Evolutionary conservation across 2,329 filamentous ascomycete species (phyloP).

Genomic region (Hirsutella rhossiliensis): DNA sequence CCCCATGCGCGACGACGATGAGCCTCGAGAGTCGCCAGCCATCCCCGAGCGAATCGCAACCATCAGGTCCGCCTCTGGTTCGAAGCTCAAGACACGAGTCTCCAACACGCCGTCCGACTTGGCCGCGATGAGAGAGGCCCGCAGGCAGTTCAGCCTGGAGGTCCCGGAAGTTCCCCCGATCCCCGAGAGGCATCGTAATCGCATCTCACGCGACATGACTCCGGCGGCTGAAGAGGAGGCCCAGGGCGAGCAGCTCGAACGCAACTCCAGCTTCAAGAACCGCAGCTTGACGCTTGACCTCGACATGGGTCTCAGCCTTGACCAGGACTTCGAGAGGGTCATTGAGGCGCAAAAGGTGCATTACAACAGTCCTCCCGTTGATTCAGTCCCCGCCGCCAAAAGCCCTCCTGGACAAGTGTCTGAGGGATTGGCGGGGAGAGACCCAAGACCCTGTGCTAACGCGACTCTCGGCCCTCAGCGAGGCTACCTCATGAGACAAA

Average conservation of each 20-base stretch:
- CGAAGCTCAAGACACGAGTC: slow-evolving; percentile 76
- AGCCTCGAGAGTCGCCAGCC: slow-evolving; percentile 40
- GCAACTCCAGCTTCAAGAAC: slow-evolving; percentile 65
- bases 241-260: slow-evolving; percentile 36
- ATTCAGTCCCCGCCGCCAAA: slow-evolving; percentile 10
- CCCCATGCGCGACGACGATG: slow-evolving; percentile 39
- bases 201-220: slow-evolving; percentile 33
- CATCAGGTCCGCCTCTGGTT: slow-evolving; percentile 71
- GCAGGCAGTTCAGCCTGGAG: slow-evolving; percentile 74
- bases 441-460: slow-evolving; percentile 44
- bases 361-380: slow-evolving; percentile 6
- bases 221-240: slow-evolving; percentile 19
- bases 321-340: slow-evolving; percentile 87
- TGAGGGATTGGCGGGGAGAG: slow-evolving; percentile 8
- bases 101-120: slow-evolving; percentile 82
- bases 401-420: slow-evolving; percentile 33
- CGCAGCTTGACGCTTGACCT: slow-evolving; percentile 73
- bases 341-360: slow-evolving; percentile 93
- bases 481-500: slow-evolving; percentile 96
- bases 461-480: slow-evolving; percentile 59
- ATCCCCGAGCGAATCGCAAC: slow-evolving; percentile 79
- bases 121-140: slow-evolving; percentile 71
- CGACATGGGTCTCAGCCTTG: slow-evolving; percentile 75
- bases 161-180: slow-evolving; percentile 47
- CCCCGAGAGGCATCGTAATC: slow-evolving; percentile 46